Evolutionary conservation across 768 basidiomycete species (phyloP).

Genomic region (Termitomyces sp.): DNA sequence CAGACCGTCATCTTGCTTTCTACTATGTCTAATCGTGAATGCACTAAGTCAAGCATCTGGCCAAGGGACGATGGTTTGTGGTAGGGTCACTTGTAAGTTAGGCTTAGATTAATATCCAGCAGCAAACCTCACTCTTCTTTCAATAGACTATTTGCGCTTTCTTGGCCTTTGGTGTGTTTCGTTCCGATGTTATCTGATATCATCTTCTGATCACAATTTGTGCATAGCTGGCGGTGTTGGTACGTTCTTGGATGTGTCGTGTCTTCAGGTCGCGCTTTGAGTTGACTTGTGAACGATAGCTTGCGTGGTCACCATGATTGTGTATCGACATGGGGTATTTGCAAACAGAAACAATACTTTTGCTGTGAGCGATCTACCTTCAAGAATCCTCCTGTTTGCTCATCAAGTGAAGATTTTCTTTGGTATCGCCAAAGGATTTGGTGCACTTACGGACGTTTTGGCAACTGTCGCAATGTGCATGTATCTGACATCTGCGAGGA

Average conservation of each 20-base stretch:
- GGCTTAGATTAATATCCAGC: no score
- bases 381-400: background rate
- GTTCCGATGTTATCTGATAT: background rate
- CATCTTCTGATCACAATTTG: background rate
- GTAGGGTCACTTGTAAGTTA: background rate
- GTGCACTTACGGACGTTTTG: conserved; percentile 35
- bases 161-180: background rate
- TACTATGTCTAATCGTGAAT: background rate
- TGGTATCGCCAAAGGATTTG: conserved; percentile 38
- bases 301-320: background rate
- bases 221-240: background rate
- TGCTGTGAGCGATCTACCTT: conserved; percentile 17
- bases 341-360: conserved; percentile 14
- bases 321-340: background rate
- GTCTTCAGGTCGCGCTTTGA: background rate
- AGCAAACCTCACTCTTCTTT: background rate
- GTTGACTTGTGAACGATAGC: background rate
- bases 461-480: conserved; percentile 41
- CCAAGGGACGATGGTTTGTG: background rate
- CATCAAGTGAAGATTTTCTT: conserved; percentile 30
- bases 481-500: conserved; percentile 29
- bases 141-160: background rate
- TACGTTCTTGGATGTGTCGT: background rate
- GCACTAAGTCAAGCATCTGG: background rate
- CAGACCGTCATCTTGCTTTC: background rate